Percentiles rank a stretch among this genome's conserved stretches.
Conservation (phyloP, 2,329 filamentous ascomycete species). For the Berkeleyomyces rouxiae region DNA sequence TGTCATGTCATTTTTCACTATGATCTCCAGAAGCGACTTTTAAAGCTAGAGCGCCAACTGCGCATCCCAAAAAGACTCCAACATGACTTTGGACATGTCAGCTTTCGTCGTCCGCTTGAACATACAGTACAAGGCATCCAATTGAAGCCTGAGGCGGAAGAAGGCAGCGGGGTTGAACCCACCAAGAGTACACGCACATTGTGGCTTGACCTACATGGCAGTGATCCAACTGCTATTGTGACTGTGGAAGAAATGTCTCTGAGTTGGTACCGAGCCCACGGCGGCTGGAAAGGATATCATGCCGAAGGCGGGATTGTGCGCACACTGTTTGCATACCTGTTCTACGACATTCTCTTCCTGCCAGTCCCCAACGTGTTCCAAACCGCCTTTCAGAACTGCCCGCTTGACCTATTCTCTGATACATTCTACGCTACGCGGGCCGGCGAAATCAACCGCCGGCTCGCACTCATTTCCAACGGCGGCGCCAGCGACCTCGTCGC, state of each 20-base stretch:
- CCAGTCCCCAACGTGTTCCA: conserved; percentile 96
- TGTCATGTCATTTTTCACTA: conserved; percentile 90
- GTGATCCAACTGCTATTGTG: conserved; percentile 48
- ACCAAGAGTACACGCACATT: conserved; percentile 51
- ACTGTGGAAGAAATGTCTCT: conserved; percentile 91
- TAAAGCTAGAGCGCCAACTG: conserved; percentile 72
- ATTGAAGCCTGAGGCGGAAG: conserved; percentile 30
- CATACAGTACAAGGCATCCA: conserved; percentile 63
- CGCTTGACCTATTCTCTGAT: conserved; percentile 82
- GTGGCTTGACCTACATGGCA: conserved; percentile 67
- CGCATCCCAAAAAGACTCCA: conserved; percentile 72
- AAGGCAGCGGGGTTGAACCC: not conserved
- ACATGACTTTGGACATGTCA: conserved; percentile 82
- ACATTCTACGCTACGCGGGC: conserved; percentile 76
- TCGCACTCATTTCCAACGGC: conserved; percentile 79
- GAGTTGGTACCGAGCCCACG: conserved; percentile 61
- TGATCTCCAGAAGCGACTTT: conserved; percentile 84
- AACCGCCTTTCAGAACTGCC: conserved; percentile 85
- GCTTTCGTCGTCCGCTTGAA: conserved; percentile 57
- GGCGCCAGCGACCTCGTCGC: conserved; percentile 50
- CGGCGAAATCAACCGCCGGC: conserved; percentile 72
- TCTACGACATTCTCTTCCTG: conserved; percentile 82
- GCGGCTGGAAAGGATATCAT: conserved; percentile 82
- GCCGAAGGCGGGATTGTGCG: conserved; percentile 79
- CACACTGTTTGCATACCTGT: conserved; percentile 81